Base-by-base conservation (phyloP, 805 yeast genomes). In the Kuraishia floccosa region DNA sequence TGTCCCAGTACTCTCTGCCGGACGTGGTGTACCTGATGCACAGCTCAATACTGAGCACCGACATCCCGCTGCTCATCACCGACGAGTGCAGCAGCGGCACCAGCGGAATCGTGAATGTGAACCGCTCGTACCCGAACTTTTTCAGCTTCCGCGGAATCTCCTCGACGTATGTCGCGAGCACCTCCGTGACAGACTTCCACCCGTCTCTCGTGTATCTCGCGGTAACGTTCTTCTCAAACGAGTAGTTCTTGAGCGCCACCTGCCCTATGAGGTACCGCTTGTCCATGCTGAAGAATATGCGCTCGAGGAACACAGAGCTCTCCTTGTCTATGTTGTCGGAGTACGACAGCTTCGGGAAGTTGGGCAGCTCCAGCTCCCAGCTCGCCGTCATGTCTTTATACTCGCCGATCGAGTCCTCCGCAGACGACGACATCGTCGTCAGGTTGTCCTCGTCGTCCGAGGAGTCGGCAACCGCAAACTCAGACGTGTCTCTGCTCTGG, bases 161-260 rank as follows among this genome's bases (percentile, higher is more conserved):
- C 3, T 69, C 65, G 3, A 66, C 61, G 54, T 70, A 85, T 3
- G 47, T 40, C 4, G 87, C 80, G 25, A 72, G 74, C 20, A 78
- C 68, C 47, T 81, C 89, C 25, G 73, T 63, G 15, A 76, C 71
- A 0, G 93, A 76, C 26, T 57, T 58, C 97, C 97, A 87, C 43
- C 64, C 56, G 49, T 89, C 85, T 39, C 75, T 60, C 0, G 95
- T 72, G 54, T 84, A 87, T 33, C 86, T 63, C 11, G 82, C 66
- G 11, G 72, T 66, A 13, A 89, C 79, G 17, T 54, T 47, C 52
- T 87, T 87, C 22, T 72, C 65, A 52, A 63, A 87, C 8, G 78
- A 63, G 4, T 83, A 32, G 56, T 87, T 89, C 44, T 72, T 70
- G 17, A 82, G 96, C 3, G 89, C 82, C 28, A 87, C 61, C 32